Conservation (phyloP, 1,284 basidiomycete genomes). For the Schizophyllum amplum region DNA sequence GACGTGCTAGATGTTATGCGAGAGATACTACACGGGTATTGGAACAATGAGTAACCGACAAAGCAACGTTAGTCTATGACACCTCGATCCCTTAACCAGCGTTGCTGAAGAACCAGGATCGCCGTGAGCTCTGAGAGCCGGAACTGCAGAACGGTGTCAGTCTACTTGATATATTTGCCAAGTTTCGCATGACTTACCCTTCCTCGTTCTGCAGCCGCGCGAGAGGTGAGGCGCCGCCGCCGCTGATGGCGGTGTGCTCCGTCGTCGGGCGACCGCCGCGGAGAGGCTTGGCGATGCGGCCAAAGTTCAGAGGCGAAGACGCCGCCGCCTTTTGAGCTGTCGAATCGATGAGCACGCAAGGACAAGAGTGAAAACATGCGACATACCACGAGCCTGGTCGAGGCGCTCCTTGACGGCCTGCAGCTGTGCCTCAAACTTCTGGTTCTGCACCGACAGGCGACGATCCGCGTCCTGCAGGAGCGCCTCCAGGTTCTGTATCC, state of each 20-base stretch:
- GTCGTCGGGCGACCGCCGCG: slow-evolving; percentile 58
- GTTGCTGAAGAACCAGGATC: neutral
- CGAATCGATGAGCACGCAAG: slow-evolving; percentile 8
- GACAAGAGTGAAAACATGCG: slow-evolving; percentile 5
- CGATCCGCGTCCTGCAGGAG: slow-evolving; percentile 91
- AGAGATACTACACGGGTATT: neutral
- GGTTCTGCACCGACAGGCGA: slow-evolving; percentile 83
- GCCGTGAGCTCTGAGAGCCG: neutral
- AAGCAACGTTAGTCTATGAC: neutral
- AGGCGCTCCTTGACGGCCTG: slow-evolving; percentile 88
- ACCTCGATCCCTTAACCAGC: neutral
- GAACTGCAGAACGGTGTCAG: neutral
- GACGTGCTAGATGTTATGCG: neutral
- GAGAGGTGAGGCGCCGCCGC: slow-evolving; percentile 26
- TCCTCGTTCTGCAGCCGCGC: slow-evolving; percentile 16
- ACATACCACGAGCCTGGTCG: slow-evolving; percentile 84
- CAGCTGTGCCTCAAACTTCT: slow-evolving; percentile 91
- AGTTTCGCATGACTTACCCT: neutral
- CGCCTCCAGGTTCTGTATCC: slow-evolving; percentile 93
- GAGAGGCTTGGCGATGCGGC: slow-evolving; percentile 93
- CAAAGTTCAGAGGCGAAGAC: slow-evolving; percentile 72
- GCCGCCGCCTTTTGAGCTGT: slow-evolving; percentile 72
- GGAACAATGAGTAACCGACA: neutral
- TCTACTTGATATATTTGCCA: neutral
- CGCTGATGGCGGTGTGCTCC: slow-evolving; percentile 35